Conservation (phyloP, 2,329 filamentous ascomycete species). For the Penicillium sp. region DNA sequence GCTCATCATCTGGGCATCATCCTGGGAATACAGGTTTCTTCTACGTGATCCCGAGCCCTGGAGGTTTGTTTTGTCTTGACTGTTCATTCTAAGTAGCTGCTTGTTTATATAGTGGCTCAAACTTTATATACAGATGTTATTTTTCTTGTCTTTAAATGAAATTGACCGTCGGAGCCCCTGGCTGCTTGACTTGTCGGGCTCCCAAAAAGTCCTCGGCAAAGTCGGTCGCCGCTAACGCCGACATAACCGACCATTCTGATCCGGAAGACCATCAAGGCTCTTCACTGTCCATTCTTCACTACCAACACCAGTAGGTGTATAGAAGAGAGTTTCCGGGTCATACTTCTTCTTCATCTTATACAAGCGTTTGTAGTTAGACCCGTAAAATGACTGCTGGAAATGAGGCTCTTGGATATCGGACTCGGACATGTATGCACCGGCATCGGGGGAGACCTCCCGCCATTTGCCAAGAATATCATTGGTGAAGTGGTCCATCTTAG, state of each 20-base stretch:
- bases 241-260: slow-evolving; percentile 47
- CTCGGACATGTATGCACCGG: slow-evolving; percentile 48
- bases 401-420: slow-evolving; percentile 46
- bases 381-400: slow-evolving; percentile 35
- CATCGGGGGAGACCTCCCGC: slow-evolving; percentile 27
- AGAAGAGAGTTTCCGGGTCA: slow-evolving; percentile 54
- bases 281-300: slow-evolving; percentile 54
- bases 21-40: too few species aligned
- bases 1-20: too few species aligned
- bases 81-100: too few species aligned
- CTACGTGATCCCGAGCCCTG: too few species aligned
- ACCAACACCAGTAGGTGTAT: slow-evolving; percentile 52
- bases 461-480: slow-evolving; percentile 22
- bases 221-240: background rate
- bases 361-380: slow-evolving; percentile 28
- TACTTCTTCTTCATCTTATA: slow-evolving; percentile 53
- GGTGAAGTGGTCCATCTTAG: slow-evolving; percentile 24
- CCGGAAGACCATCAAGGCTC: slow-evolving; percentile 29
- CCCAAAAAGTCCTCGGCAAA: too few species aligned
- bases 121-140: too few species aligned
- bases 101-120: too few species aligned
- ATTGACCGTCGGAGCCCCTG: too few species aligned
- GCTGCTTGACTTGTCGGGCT: too few species aligned
- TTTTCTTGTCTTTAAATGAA: too few species aligned
- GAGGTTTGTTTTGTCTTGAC: too few species aligned